These are phyloP conservation scores for Fraxinus anomala DNA, from an alignment of 257 asterid genomes.

Conservation along the genomic window DNA sequence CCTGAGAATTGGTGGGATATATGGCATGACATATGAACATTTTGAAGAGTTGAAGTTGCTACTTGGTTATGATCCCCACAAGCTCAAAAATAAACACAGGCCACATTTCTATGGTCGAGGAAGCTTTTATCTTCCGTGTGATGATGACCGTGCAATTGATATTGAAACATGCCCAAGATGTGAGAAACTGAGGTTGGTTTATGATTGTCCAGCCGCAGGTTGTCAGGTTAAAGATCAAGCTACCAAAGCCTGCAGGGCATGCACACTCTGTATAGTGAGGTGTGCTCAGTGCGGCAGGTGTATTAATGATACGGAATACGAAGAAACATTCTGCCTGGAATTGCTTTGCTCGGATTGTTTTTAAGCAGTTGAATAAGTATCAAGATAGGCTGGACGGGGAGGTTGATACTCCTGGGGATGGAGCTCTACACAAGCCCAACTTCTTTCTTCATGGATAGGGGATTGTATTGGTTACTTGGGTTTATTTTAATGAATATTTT, in stretches of 20 bases:
- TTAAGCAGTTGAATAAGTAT: slow-evolving; percentile 30
- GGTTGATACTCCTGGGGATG: slow-evolving; percentile 26
- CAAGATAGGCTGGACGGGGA: slow-evolving; percentile 32
- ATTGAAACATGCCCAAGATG: slow-evolving; percentile 80
- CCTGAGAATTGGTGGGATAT: slow-evolving; percentile 71
- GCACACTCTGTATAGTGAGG: slow-evolving; percentile 66
- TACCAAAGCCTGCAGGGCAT: slow-evolving; percentile 63
- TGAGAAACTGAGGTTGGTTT: slow-evolving; percentile 63
- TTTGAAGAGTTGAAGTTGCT: slow-evolving; percentile 51
- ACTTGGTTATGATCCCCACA: slow-evolving; percentile 40
- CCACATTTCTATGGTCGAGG: slow-evolving; percentile 63
- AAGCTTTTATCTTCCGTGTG: slow-evolving; percentile 52
- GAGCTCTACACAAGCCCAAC: neutral
- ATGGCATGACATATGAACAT: slow-evolving; percentile 58
- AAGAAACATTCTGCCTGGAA: slow-evolving; percentile 76
- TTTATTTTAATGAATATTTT: neutral
- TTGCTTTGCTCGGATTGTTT: slow-evolving; percentile 64
- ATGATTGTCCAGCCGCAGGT: slow-evolving; percentile 79
- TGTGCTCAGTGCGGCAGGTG: slow-evolving; percentile 86
- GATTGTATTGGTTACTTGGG: neutral
- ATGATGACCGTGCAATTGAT: slow-evolving; percentile 76
- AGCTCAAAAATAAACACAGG: slow-evolving; percentile 34
- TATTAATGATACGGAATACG: slow-evolving; percentile 54
- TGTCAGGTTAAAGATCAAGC: slow-evolving; percentile 55
- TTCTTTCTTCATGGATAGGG: slow-evolving; percentile 13